These are phyloP conservation scores for Stachybotrys elegans DNA, from an alignment of 2,329 filamentous ascomycete species.

Conservation along the genomic window DNA sequence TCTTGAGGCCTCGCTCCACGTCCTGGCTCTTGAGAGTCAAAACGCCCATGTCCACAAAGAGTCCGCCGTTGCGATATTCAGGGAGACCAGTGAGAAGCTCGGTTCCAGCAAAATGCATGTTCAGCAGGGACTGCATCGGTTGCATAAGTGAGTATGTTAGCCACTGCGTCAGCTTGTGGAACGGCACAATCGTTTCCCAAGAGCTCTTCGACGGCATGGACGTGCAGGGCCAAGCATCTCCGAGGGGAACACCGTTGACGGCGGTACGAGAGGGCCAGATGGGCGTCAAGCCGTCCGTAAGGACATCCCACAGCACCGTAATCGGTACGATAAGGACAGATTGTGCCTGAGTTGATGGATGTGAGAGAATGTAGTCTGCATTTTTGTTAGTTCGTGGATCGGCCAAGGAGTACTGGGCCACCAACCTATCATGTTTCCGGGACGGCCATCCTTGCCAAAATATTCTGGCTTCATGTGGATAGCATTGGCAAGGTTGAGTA, in stretches of 20 bases:
- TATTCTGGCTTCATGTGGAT: slow-evolving; percentile 71
- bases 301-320: slow-evolving; percentile 82
- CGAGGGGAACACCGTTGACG: slow-evolving; percentile 80
- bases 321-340: slow-evolving; percentile 83
- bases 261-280: slow-evolving; percentile 93
- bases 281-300: slow-evolving; percentile 79
- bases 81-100: slow-evolving; percentile 83
- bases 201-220: slow-evolving; percentile 63
- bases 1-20: slow-evolving; percentile 61
- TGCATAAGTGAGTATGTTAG: slow-evolving; percentile 91
- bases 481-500: slow-evolving; percentile 71
- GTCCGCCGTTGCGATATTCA: slow-evolving; percentile 87
- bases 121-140: slow-evolving; percentile 76
- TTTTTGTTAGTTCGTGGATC: slow-evolving; percentile 12
- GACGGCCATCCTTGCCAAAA: slow-evolving; percentile 78
- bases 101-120: slow-evolving; percentile 73
- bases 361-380: slow-evolving; percentile 86
- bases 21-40: slow-evolving; percentile 70
- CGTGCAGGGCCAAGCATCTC: slow-evolving; percentile 90
- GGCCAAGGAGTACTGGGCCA: slow-evolving; percentile 5
- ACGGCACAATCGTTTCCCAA: slow-evolving; percentile 80
- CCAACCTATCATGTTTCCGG: slow-evolving; percentile 90
- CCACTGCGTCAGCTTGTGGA: slow-evolving; percentile 95
- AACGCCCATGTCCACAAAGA: slow-evolving; percentile 81
- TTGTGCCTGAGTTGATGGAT: slow-evolving; percentile 82